Evolutionary conservation across 495 filamentous ascomycete species (phyloP).

Genomic region (Podospora conica): DNA sequence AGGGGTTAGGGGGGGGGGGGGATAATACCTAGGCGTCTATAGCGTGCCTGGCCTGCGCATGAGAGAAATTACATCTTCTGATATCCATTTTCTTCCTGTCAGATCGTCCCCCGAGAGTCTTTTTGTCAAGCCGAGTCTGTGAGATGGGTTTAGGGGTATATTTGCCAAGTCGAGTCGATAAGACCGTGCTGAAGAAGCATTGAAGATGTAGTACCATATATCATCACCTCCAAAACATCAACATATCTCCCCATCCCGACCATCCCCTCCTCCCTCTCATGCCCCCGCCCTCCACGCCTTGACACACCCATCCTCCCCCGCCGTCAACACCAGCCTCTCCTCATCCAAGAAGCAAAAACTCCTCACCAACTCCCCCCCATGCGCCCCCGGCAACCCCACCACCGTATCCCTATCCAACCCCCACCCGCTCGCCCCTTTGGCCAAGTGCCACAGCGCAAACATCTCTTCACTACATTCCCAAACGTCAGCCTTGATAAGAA

Average conservation of each 20-base stretch:
- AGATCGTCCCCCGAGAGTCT: conserved; percentile 14
- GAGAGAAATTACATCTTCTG: conserved; percentile 12
- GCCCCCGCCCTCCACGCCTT: conserved; percentile 51
- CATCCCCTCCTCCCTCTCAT: not conserved
- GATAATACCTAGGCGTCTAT: not conserved
- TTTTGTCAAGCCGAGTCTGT: conserved; percentile 22
- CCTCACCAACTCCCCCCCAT: conserved; percentile 78
- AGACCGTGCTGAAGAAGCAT: too few species aligned
- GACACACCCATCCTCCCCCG: conserved; percentile 72
- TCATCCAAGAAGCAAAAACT: conserved; percentile 70
- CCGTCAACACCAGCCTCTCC: conserved; percentile 65
- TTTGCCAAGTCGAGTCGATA: too few species aligned
- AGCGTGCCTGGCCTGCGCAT: not conserved
- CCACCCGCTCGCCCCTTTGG: conserved; percentile 52
- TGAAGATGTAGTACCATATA: too few species aligned
- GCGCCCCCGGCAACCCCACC: conserved; percentile 65
- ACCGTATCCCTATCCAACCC: conserved; percentile 52
- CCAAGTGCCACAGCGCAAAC: conserved; percentile 62
- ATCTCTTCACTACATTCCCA: conserved; percentile 50
- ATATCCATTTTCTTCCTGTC: conserved; percentile 13
- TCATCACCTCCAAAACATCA: too few species aligned
- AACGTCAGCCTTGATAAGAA: conserved; percentile 5
- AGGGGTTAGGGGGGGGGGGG: not conserved
- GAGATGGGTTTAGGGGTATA: too few species aligned
- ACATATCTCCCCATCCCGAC: too few species aligned